Conservation (phyloP, 495 filamentous ascomycete genomes). For the Aspergillus nanangensis region DNA sequence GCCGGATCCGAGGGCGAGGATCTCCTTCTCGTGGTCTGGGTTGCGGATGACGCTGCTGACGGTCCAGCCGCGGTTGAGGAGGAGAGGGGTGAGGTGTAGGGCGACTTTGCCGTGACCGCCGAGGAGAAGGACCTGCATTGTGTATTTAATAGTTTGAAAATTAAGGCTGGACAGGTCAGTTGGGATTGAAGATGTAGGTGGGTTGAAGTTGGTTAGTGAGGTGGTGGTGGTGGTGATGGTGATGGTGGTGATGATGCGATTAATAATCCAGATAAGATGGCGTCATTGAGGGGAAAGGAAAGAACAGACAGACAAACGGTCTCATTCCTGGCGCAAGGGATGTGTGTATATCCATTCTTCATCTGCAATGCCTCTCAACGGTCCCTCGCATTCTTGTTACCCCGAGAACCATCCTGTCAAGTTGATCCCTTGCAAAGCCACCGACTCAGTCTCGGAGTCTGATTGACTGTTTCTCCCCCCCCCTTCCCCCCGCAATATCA, state of each 20-base stretch:
- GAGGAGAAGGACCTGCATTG: conserved; percentile 62
- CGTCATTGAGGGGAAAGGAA: not conserved
- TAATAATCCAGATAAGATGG: not conserved
- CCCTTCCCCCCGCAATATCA: too few relatives aligned
- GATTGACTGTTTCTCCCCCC: too few relatives aligned
- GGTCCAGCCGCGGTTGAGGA: conserved; percentile 66
- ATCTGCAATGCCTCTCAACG: too few relatives aligned
- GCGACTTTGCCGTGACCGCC: conserved; percentile 81
- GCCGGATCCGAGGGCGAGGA: conserved; percentile 54
- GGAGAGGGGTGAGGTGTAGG: conserved; percentile 69
- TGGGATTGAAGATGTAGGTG: not conserved
- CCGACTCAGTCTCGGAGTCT: too few relatives aligned
- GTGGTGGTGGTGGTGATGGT: too few relatives aligned
- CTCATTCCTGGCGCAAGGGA: too few relatives aligned
- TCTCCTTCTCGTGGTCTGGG: conserved; percentile 57
- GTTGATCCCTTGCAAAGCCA: too few relatives aligned
- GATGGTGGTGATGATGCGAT: too few relatives aligned
- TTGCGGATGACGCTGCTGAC: conserved; percentile 76
- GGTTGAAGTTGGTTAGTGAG: not conserved
- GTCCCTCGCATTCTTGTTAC: too few relatives aligned
- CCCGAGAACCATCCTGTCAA: too few relatives aligned
- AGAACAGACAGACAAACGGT: too few relatives aligned
- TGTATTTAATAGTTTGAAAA: conserved; percentile 5
- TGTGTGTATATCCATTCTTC: too few relatives aligned
- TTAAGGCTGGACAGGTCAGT: not conserved